These are phyloP conservation scores for Teunomyces tritomae DNA, from an alignment of 805 yeast genomes.

Conservation along the genomic window DNA sequence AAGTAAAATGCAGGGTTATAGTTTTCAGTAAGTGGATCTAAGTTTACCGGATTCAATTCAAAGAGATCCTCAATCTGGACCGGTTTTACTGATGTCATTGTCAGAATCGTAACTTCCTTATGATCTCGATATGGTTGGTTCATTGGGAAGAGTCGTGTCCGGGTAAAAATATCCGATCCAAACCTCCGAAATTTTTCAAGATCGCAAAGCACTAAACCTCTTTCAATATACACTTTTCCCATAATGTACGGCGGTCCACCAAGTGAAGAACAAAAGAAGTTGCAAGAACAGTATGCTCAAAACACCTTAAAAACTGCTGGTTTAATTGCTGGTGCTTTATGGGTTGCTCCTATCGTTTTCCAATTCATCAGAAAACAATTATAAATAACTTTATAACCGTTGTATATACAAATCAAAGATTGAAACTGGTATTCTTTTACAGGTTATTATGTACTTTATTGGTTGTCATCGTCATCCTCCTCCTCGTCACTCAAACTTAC, in stretches of 20 bases:
- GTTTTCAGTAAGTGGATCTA: conserved; percentile 91
- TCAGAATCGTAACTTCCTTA: background rate
- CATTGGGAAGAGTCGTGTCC: background rate
- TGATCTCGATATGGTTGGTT: background rate
- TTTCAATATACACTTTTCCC: background rate
- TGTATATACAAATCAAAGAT: background rate
- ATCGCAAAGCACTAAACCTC: background rate
- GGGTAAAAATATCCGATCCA: background rate
- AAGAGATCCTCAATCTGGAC: conserved; percentile 85
- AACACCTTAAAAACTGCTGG: conserved; percentile 61
- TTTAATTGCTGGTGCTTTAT: conserved; percentile 61
- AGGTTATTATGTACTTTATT: background rate
- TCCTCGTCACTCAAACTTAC: conserved; percentile 19
- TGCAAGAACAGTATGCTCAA: conserved; percentile 61
- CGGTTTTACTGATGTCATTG: conserved; percentile 86
- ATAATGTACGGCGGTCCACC: conserved; percentile 51
- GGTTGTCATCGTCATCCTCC: conserved; percentile 1
- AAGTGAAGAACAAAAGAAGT: conserved; percentile 64
- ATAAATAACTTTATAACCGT: conserved; percentile 13
- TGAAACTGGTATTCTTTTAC: background rate
- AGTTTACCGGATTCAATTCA: conserved; percentile 66
- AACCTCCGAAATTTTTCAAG: conserved; percentile 3
- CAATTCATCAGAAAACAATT: conserved; percentile 54
- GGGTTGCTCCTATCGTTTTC: conserved; percentile 53
- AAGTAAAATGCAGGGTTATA: conserved; percentile 81